Conservation (phyloP, 176 grass and related monocot genomes). For the Eleusine coracana region DNA sequence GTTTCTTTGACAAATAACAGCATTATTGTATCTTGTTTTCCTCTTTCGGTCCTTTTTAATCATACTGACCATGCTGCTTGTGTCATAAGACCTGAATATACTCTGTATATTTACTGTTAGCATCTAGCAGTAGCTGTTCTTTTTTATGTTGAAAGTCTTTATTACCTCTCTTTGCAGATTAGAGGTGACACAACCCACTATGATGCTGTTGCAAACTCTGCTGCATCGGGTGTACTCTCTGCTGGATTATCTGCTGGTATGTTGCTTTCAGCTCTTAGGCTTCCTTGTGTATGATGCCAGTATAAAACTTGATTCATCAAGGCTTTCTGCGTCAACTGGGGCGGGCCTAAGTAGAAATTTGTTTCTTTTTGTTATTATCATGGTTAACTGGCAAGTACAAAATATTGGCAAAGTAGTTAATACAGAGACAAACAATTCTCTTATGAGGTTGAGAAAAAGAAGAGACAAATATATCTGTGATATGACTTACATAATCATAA, state of each 20-base stretch:
- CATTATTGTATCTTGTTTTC: not conserved
- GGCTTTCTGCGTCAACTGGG: not conserved
- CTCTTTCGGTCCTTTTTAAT: conserved; percentile 1
- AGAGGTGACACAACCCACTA: conserved; percentile 97
- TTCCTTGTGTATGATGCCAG: conserved; percentile 8
- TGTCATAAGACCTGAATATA: conserved; percentile 1
- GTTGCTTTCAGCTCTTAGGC: conserved; percentile 29
- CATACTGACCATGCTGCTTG: not conserved
- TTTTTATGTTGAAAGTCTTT: not conserved
- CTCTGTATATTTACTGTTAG: not conserved
- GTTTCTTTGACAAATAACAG: not conserved
- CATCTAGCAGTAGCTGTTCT: not conserved
- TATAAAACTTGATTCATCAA: conserved; percentile 10
- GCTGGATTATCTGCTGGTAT: conserved; percentile 83
- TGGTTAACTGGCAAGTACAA: not conserved
- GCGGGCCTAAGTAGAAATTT: not conserved
- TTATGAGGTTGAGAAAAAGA: not conserved
- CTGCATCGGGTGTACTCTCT: conserved; percentile 86
- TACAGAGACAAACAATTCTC: not conserved
- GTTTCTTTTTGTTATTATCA: conserved; percentile 18
- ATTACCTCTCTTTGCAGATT: conserved; percentile 56
- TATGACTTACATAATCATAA: not conserved
- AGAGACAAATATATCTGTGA: not conserved
- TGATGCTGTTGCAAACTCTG: conserved; percentile 97
- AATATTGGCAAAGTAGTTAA: conserved; percentile 2